Conservation (phyloP, 2,329 filamentous ascomycete genomes). For the Xylariaceae sp. region DNA sequence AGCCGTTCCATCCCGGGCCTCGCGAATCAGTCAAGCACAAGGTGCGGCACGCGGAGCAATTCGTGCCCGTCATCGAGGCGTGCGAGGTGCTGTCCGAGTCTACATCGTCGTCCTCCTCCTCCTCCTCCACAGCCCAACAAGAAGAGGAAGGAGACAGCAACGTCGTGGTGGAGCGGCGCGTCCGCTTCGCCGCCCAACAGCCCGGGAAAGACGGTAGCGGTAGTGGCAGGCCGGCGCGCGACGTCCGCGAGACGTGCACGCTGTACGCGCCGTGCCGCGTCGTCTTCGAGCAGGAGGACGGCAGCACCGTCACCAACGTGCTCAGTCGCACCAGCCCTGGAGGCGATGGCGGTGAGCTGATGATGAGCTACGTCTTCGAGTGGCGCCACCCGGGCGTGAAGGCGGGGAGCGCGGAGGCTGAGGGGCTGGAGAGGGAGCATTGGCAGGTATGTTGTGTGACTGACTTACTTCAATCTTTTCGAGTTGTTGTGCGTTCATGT, state of each 20-base stretch:
- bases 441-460: constrained; percentile 14
- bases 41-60: constrained; percentile 27
- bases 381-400: constrained; percentile 25
- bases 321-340: constrained; percentile 17
- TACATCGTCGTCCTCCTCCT: constrained; percentile 5
- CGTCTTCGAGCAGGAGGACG: constrained; percentile 28
- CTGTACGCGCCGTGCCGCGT: constrained; percentile 26
- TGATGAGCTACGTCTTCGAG: constrained; percentile 30
- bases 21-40: constrained; percentile 31
- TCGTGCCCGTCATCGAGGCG: constrained; percentile 27
- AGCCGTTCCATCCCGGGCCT: too few relatives aligned
- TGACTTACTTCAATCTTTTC: neutral
- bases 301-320: constrained; percentile 28
- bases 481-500: neutral
- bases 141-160: too few relatives aligned
- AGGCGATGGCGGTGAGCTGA: constrained; percentile 21
- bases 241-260: constrained; percentile 24
- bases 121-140: too few relatives aligned
- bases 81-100: constrained; percentile 26
- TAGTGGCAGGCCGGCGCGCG: neutral
- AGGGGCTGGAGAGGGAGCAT: constrained; percentile 17
- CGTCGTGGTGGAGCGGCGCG: constrained; percentile 21
- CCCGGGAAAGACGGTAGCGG: neutral
- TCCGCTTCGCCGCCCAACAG: constrained; percentile 19
- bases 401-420: constrained; percentile 20